Evolutionary conservation across 2,329 filamentous ascomycete genomes (phyloP).

Genomic region (Fusarium protoensiforme): DNA sequence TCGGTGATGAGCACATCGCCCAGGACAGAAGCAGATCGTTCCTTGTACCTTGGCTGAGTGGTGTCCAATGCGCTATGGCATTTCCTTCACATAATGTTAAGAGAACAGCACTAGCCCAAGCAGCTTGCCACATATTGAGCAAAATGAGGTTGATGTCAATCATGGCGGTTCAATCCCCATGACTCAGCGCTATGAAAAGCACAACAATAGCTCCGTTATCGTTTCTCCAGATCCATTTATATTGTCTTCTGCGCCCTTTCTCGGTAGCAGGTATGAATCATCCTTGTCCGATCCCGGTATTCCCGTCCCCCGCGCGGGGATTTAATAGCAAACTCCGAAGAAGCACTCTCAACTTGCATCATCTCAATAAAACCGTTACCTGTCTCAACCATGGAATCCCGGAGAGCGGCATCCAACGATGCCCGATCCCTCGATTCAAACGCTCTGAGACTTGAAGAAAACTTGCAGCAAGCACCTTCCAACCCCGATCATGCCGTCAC

Average conservation of each 20-base stretch:
- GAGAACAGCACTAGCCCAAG: neutral
- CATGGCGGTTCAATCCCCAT: neutral
- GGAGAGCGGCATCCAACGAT: neutral
- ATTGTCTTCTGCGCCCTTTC: neutral
- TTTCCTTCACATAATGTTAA: neutral
- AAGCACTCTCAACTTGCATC: neutral
- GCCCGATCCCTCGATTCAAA: neutral
- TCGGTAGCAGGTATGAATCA: neutral
- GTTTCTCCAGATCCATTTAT: neutral
- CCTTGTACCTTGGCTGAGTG: neutral
- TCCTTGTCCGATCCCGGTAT: neutral
- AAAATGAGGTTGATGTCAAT: neutral
- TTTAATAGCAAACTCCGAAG: neutral
- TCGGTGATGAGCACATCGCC: neutral
- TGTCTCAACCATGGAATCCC: neutral
- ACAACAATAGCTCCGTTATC: neutral
- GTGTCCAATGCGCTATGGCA: neutral
- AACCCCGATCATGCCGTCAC: neutral
- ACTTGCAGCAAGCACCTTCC: neutral
- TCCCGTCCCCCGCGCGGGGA: neutral
- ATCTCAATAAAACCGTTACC: neutral
- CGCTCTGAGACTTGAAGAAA: neutral
- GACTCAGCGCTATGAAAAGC: neutral
- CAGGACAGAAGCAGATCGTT: neutral
- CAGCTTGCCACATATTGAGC: neutral